phyloP scores from a whole-genome alignment of 257 asterid genomes.

The Asclepias syriaca region DNA sequence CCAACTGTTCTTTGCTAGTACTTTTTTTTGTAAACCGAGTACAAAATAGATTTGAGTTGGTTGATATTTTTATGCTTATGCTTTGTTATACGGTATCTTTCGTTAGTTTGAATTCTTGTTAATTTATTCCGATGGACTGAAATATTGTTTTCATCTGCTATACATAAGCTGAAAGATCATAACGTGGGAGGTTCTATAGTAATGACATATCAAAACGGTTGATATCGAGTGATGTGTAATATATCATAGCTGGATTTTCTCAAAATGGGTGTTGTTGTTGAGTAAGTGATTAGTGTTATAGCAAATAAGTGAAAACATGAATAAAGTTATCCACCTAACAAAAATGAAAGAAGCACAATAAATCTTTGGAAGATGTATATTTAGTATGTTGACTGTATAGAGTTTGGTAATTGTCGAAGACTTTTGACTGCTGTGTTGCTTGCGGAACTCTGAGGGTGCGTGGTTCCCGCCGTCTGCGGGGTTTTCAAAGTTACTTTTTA shows the following conservation, averaged over 20 bases:
- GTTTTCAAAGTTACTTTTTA: too few relatives aligned
- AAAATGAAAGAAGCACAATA: background rate
- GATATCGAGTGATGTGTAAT: background rate
- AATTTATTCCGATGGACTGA: background rate
- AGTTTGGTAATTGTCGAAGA: too few relatives aligned
- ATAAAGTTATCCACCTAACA: background rate
- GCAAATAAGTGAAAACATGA: background rate
- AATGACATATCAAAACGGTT: background rate
- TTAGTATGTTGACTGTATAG: too few relatives aligned
- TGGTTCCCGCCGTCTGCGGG: too few relatives aligned
- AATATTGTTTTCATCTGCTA: background rate
- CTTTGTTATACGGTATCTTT: background rate
- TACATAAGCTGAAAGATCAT: too few relatives aligned
- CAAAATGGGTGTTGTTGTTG: too few relatives aligned
- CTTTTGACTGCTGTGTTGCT: too few relatives aligned
- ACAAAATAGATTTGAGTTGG: constrained; percentile 14
- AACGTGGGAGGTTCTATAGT: background rate
- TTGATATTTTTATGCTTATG: background rate
- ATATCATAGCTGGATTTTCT: too few relatives aligned
- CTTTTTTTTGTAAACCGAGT: background rate
- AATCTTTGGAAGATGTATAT: background rate
- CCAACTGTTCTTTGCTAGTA: background rate
- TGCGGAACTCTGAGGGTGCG: too few relatives aligned
- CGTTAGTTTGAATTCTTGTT: background rate
- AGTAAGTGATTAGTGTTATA: background rate